phyloP scores from a whole-genome alignment of 1,284 basidiomycete species.

The Xerocomus nothofagi region DNA sequence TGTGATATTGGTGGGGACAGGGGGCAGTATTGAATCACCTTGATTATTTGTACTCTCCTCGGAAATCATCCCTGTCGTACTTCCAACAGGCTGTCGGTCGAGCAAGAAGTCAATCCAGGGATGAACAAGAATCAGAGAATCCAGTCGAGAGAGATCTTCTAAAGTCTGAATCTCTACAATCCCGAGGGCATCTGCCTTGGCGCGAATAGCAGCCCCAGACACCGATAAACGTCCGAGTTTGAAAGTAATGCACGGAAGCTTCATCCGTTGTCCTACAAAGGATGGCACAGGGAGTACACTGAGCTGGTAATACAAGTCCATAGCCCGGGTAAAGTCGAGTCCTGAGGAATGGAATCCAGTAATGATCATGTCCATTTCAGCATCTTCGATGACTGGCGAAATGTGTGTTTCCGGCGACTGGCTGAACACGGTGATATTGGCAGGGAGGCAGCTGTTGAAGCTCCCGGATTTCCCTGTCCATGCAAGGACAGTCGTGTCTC shows the following conservation, averaged over 20 bases:
- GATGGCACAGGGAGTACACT: background rate
- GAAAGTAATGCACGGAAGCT: background rate
- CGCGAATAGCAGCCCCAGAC: background rate
- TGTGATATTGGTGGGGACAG: background rate
- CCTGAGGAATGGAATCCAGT: background rate
- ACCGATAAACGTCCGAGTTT: background rate
- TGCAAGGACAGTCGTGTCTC: slow-evolving; percentile 4
- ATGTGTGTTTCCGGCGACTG: background rate
- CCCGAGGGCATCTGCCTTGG: background rate
- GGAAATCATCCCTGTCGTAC: too few relatives aligned
- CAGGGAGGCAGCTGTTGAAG: slow-evolving; percentile 10
- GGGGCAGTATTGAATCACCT: too few relatives aligned
- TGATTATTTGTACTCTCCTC: background rate
- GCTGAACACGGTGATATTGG: background rate
- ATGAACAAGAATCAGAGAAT: background rate
- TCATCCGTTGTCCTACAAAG: background rate
- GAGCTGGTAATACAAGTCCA: background rate
- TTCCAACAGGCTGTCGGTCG: background rate
- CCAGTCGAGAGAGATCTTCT: background rate
- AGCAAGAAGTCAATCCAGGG: slow-evolving; percentile 1
- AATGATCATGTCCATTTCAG: background rate
- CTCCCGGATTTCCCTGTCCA: slow-evolving; percentile 5
- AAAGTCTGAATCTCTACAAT: background rate
- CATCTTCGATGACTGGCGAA: background rate
- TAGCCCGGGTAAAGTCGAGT: background rate